These are phyloP conservation scores for Iris macrosiphon DNA, from an alignment of 106 monocot genomes.

Conservation along the genomic window DNA sequence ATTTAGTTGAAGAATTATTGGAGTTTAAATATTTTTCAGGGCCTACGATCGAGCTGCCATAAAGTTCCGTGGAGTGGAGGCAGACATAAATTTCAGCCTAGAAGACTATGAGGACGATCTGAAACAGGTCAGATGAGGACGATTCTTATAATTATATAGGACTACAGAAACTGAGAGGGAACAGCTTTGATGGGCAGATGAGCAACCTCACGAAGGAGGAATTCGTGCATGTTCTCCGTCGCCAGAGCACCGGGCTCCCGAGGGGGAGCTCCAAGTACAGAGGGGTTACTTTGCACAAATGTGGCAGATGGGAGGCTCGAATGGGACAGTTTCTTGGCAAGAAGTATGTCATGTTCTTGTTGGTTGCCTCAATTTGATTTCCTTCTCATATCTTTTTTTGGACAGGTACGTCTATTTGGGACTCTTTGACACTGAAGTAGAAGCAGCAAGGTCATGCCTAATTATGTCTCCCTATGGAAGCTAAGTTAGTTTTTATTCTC, in stretches of 20 bases:
- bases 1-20: too few species aligned
- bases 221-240: conserved; percentile 84
- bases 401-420: conserved; percentile 93
- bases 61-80: conserved; percentile 52
- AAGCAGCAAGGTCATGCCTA: conserved; percentile 76
- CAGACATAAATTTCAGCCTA: conserved; percentile 57
- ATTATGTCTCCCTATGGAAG: too few species aligned
- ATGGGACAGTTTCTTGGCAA: conserved; percentile 96
- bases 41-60: conserved; percentile 61
- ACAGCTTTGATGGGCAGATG: conserved; percentile 33
- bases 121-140: conserved; percentile 39
- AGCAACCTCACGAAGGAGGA: conserved; percentile 88
- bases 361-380: too few species aligned
- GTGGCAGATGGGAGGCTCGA: conserved; percentile 97
- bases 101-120: conserved; percentile 56
- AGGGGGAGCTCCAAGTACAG: conserved; percentile 92
- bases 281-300: conserved; percentile 95
- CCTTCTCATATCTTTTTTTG: too few species aligned
- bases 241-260: conserved; percentile 90
- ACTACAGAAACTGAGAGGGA: too few species aligned
- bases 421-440: conserved; percentile 72
- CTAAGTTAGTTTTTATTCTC: too few species aligned
- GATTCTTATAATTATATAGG: too few species aligned
- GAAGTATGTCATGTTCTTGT: conserved; percentile 63
- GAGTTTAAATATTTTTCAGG: conserved; percentile 7